A percentile compares a stretch with the other conserved stretches of the same genome.
Evolutionary conservation across 2,329 filamentous ascomycete species (phyloP).

Genomic region (Venturia carpophila): DNA sequence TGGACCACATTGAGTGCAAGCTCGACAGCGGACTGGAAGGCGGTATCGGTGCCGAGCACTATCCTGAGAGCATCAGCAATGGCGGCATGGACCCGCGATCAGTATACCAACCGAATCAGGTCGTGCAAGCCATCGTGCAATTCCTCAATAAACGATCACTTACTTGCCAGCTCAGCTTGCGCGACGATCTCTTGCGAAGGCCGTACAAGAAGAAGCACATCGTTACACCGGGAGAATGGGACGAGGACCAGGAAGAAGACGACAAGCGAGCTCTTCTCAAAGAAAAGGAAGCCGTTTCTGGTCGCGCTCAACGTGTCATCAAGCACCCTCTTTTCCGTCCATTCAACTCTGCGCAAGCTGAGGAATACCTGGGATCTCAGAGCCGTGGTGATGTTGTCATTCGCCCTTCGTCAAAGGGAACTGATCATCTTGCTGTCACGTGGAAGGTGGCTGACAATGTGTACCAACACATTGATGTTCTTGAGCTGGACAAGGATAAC

Average conservation of each 20-base stretch:
- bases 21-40: conserved; percentile 93
- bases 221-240: conserved; percentile 79
- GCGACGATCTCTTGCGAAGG: conserved; percentile 69
- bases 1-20: conserved; percentile 87
- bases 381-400: conserved; percentile 87
- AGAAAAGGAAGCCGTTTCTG: conserved; percentile 78
- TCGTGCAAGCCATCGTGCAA: conserved; percentile 13
- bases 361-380: conserved; percentile 85
- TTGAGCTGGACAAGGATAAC: conserved; percentile 94
- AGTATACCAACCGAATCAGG: conserved; percentile 9
- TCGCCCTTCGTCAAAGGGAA: conserved; percentile 87
- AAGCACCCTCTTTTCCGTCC: conserved; percentile 95
- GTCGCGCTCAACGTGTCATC: conserved; percentile 85
- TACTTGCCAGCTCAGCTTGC: conserved; percentile 71
- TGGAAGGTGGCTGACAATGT: conserved; percentile 96
- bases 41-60: conserved; percentile 72
- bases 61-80: conserved; percentile 60
- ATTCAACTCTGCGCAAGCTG: conserved; percentile 85
- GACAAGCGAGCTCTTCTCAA: conserved; percentile 71
- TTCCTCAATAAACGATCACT: conserved; percentile 84
- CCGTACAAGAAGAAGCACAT: conserved; percentile 57
- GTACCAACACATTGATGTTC: conserved; percentile 96
- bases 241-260: conserved; percentile 68
- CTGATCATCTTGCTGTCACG: conserved; percentile 89
- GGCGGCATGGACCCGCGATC: conserved; percentile 33